Evolutionary conservation across 2,329 filamentous ascomycete species (phyloP), one percentile per base, ranked within the genome.

Genomic region (Pseudogymnoascus sp.): DNA sequence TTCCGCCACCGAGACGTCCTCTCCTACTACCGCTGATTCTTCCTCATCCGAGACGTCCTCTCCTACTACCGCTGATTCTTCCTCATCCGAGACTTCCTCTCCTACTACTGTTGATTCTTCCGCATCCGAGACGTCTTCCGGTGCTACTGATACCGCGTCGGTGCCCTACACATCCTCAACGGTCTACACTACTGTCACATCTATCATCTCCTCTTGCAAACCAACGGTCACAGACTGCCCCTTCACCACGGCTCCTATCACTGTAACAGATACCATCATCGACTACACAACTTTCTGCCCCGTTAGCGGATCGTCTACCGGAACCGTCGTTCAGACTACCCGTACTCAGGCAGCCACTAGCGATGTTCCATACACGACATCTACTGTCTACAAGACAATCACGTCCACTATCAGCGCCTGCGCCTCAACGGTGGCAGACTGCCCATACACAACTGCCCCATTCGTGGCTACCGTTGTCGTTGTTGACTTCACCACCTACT

Each of bases 391-490:
- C 31, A 59, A 62, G 41, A 63, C 68, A 46, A 70, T 68, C 28
- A 70, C 69, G 59, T 50, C 71, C 46, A 71, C 70, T 56, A 68
- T 71, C 67, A 69, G 41, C 41, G 11, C 41, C 19, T 46, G 41
- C 12, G 41, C 41, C 5, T 24, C 41, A 14, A 46, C 41, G 6
- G 41, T 46, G 0, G 41, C 68, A 53, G 65, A 69, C 66, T 69
- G 70, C 64, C 69, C 70, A 37, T 71, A 65, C 66, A 71, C 70
- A 38, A 62, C 70, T 61, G 66, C 66, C 46, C 69, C 66, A 68
- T 65, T 35, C 16, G 63, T 62, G 14, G 63, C 63, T 22, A 64
- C 61, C 43, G 33, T 26, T 59, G 24, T 35, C 35, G 35, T 33
- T 24, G 61, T 64, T 59, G 37, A 24, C 4, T 31, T 33, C 33